Percentiles rank a stretch among this genome's conserved stretches.
These are phyloP conservation scores for Arxiozyma slooffiae DNA, from an alignment of 1,139 yeast species.

Conservation along the genomic window DNA sequence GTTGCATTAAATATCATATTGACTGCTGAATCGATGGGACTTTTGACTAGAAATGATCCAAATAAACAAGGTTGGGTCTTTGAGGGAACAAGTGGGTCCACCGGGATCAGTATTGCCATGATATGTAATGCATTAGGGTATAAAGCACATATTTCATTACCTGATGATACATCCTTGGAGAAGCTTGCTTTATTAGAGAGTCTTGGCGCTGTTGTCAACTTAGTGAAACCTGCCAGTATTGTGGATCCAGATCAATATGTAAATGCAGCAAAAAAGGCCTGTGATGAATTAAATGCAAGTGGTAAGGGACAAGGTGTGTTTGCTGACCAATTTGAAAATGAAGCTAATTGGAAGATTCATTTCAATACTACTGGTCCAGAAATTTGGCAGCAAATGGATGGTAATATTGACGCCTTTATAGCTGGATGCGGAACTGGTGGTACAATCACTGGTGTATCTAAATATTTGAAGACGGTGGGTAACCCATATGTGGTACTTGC, in stretches of 20 bases:
- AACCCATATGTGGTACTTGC: conserved; percentile 51
- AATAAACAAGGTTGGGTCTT: conserved; percentile 37
- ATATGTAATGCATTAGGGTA: conserved; percentile 83
- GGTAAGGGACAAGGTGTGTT: conserved; percentile 51
- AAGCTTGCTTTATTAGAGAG: conserved; percentile 60
- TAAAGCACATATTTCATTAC: conserved; percentile 83
- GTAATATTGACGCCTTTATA: conserved; percentile 61
- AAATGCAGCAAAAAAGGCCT: conserved; percentile 68
- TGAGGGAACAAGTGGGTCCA: conserved; percentile 94
- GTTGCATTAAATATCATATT: conserved; percentile 79
- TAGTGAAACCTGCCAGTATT: conserved; percentile 89
- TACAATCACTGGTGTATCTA: conserved; percentile 57
- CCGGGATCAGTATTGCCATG: conserved; percentile 89
- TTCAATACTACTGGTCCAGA: conserved; percentile 85
- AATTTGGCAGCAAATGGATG: conserved; percentile 59
- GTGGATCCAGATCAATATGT: conserved; percentile 92
- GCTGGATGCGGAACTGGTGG: conserved; percentile 65
- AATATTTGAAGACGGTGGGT: conserved; percentile 49
- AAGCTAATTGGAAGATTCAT: conserved; percentile 80
- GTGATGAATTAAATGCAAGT: conserved; percentile 43
- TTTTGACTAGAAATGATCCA: conserved; percentile 44
- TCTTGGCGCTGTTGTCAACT: conserved; percentile 78
- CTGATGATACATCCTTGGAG: conserved; percentile 88
- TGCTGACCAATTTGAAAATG: conserved; percentile 94
- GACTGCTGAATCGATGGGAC: conserved; percentile 53